Base-by-base conservation (phyloP, 177 flowering plant genomes). In the Vitis hybrid region DNA sequence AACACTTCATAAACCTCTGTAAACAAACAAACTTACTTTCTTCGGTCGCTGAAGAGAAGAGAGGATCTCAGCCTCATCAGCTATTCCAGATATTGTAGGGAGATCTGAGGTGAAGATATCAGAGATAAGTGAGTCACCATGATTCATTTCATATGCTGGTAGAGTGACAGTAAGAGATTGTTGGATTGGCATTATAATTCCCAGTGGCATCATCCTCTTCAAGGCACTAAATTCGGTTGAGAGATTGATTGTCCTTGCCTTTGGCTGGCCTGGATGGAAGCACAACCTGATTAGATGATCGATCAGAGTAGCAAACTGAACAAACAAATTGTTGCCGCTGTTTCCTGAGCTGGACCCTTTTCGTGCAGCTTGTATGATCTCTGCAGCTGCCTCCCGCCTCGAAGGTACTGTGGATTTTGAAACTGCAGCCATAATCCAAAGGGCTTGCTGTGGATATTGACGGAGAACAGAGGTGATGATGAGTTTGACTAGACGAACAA, bases 381-480 rank as follows among this genome's bases (percentile, higher is more conserved):
- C 97, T 60, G 95, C 91, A 70, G 97, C 97, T 64, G 97, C 97
- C 66, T 90, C 93, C 60, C 93, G 86, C 82, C 99, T 90, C 29
- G 97, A 88, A 69, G 98, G 83, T 66, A 96, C 91, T 14, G 94
- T 86, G 45, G 99, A 96, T 78, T 96, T 96, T 71, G 99, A 90
- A 77, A 96, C 99, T 51, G 98, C 99, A 45, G 98, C 99, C 99
- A 96, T 93, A 33, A 85, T 87, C 99, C 99, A 96, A 33, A 96
- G 87, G 49, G 90, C 92, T 81, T 96, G 99, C 67, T 96, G 99
- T 52, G 99, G 97, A 64, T 88, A 96, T 70, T 88, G 86, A 57
- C 81, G 84, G 51, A 96, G 86, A 76, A 96, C 97, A 74, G 94
- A 83, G 59, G 90, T 93, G 62, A 96, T 96, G 56, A 93, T 93